Evolutionary conservation across 176 grass and related monocot species (phyloP), one percentile per base, ranked within the genome.

Genomic region (Oropetium thomaeum): DNA sequence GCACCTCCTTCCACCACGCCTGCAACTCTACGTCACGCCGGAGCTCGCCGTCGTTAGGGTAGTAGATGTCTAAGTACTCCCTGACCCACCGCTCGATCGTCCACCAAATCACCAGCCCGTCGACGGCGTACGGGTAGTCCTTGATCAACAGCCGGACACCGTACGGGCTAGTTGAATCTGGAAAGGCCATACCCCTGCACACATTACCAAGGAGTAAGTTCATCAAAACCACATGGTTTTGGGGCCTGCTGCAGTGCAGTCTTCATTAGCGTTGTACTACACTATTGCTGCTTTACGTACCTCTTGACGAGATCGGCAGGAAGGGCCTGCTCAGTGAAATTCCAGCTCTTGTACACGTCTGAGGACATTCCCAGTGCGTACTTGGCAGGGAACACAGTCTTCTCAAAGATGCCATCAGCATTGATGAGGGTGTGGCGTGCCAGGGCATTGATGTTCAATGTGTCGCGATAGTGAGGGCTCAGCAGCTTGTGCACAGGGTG

Each of bases 391-490:
- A 97, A 97, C 59, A 97, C 86, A 5, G 90, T 93, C 14, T 10
- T 34, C 83, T 97, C 94, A 0, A 97, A 87, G 47, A 97, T 75
- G 48, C 90, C 94, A 0, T 67, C 88, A 5, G 88, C 86, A 14
- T 93, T 97, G 78, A 97, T 97, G 30, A 97, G 90, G 4, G 74
- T 87, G 32, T 85, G 84, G 22, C 94, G 90, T 10, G 88, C 94
- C 35, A 97, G 55, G 40, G 90, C 90, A 13, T 97, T 97, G 65
- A 97, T 97, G 83, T 97, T 97, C 90, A 97, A 69, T 7, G 94
- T 93, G 78, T 97, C 90, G 5, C 90, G 94, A 70, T 91, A 93
- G 64, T 97, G 94, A 19, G 90, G 90, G 70, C 73, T 87, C 77
- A 97, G 84, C 57, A 97, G 83, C 81, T 97, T 97, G 81, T 93